These are phyloP conservation scores for Rhododendron vialii DNA, from an alignment of 148 eudicot genomes.

Conservation along the genomic window DNA sequence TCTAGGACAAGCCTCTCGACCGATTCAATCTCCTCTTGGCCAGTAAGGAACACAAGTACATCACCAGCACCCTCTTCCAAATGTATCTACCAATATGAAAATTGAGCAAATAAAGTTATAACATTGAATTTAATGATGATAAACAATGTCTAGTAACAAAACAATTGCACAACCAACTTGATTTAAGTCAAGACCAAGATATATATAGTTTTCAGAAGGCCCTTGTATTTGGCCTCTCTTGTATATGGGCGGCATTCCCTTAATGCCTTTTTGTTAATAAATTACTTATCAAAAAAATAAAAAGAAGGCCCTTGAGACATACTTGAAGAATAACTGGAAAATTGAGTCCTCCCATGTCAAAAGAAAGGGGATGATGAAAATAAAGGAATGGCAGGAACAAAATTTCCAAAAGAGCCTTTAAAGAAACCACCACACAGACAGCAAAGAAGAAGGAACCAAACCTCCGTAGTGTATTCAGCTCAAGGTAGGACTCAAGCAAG, in stretches of 20 bases:
- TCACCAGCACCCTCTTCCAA: conserved; percentile 85
- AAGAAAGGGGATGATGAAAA: not conserved
- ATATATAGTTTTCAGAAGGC: not conserved
- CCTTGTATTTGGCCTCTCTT: not conserved
- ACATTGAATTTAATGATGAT: not conserved
- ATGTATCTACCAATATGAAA: conserved; percentile 58
- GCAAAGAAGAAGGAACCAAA: not conserved
- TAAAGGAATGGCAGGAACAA: not conserved
- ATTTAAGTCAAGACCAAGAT: not conserved
- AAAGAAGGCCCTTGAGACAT: not conserved
- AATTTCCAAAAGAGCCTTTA: not conserved
- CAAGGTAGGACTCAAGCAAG: not conserved
- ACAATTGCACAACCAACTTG: conserved; percentile 1
- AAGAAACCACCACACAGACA: not conserved
- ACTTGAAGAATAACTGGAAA: not conserved
- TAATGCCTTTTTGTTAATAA: too few species aligned
- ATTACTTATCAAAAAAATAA: too few species aligned
- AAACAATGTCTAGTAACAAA: not conserved
- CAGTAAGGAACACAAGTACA: conserved; percentile 94
- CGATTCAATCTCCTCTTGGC: conserved; percentile 98
- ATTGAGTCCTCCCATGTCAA: not conserved
- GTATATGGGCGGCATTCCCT: too few species aligned
- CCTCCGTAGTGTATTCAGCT: not conserved
- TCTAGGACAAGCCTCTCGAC: conserved; percentile 77
- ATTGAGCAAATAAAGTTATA: conserved; percentile 4